phyloP scores from a whole-genome alignment of 2,329 filamentous ascomycete genomes.

The Proliferodiscus dingleyae region DNA sequence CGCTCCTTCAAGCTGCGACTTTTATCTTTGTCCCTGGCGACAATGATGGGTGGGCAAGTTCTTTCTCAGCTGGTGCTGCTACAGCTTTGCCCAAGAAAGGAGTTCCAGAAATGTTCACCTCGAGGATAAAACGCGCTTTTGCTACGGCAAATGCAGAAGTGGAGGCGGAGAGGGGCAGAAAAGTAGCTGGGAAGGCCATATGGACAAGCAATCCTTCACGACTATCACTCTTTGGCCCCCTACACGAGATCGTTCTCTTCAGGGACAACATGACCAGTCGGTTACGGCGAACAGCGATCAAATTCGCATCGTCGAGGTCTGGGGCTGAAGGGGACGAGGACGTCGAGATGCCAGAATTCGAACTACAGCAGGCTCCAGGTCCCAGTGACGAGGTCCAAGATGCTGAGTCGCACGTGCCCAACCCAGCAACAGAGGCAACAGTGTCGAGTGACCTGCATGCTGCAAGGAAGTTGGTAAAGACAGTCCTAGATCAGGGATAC shows the following conservation, averaged over 20 bases:
- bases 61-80: slow-evolving; percentile 72
- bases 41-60: slow-evolving; percentile 93
- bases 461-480: slow-evolving; percentile 80
- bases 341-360: slow-evolving; percentile 18
- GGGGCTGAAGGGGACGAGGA: slow-evolving; percentile 29
- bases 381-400: slow-evolving; percentile 33
- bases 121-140: slow-evolving; percentile 75
- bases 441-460: slow-evolving; percentile 38
- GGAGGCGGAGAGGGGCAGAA: slow-evolving; percentile 43
- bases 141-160: slow-evolving; percentile 69
- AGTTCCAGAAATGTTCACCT: slow-evolving; percentile 87
- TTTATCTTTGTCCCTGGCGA: slow-evolving; percentile 95
- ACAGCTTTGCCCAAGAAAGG: slow-evolving; percentile 63
- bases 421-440: slow-evolving; percentile 1
- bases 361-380: slow-evolving; percentile 32
- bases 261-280: slow-evolving; percentile 81
- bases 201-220: slow-evolving; percentile 88
- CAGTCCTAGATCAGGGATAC: slow-evolving; percentile 83
- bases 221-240: slow-evolving; percentile 78
- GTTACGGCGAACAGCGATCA: slow-evolving; percentile 70
- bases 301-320: slow-evolving; percentile 50
- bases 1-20: slow-evolving; percentile 70
- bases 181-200: slow-evolving; percentile 64
- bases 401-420: slow-evolving; percentile 15
- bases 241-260: slow-evolving; percentile 82